Evolutionary conservation across 345 rosid species (phyloP).

Genomic region (Adansonia digitata): DNA sequence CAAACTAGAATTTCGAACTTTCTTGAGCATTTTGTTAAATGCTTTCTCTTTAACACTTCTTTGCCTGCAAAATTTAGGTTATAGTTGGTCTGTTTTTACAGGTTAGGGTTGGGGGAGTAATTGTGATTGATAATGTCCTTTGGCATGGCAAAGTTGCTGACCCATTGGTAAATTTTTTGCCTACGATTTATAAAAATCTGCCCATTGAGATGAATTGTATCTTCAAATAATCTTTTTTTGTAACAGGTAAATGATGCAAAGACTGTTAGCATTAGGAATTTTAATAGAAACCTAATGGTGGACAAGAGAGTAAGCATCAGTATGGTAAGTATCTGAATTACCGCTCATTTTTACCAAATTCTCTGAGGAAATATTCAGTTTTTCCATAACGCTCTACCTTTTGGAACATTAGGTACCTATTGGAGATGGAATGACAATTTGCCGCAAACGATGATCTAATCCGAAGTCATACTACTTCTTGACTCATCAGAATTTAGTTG

Average conservation of each 20-base stretch:
- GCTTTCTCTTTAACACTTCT: neutral
- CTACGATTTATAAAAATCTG: neutral
- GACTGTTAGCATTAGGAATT: conserved; percentile 67
- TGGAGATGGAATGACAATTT: conserved; percentile 89
- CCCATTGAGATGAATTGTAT: neutral
- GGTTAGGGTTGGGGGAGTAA: conserved; percentile 84
- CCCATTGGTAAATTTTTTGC: conserved; percentile 47
- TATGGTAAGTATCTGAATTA: conserved; percentile 44
- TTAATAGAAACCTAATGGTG: conserved; percentile 59
- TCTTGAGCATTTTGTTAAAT: neutral
- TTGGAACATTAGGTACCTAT: conserved; percentile 62
- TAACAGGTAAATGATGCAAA: conserved; percentile 69
- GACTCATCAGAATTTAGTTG: neutral
- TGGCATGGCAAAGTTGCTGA: conserved; percentile 94
- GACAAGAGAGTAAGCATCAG: conserved; percentile 76
- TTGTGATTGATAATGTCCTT: conserved; percentile 87
- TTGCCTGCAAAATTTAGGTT: neutral
- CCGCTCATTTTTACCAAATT: neutral
- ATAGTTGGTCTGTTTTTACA: conserved; percentile 18
- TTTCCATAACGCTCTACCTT: neutral
- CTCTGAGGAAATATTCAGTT: neutral
- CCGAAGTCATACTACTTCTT: neutral
- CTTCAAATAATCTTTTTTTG: conserved; percentile 9
- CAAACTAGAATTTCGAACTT: conserved; percentile 5
- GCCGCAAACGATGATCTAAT: conserved; percentile 52